Conservation (phyloP, 2,329 filamentous ascomycete species). For the Tolypocladium endophyticum region DNA sequence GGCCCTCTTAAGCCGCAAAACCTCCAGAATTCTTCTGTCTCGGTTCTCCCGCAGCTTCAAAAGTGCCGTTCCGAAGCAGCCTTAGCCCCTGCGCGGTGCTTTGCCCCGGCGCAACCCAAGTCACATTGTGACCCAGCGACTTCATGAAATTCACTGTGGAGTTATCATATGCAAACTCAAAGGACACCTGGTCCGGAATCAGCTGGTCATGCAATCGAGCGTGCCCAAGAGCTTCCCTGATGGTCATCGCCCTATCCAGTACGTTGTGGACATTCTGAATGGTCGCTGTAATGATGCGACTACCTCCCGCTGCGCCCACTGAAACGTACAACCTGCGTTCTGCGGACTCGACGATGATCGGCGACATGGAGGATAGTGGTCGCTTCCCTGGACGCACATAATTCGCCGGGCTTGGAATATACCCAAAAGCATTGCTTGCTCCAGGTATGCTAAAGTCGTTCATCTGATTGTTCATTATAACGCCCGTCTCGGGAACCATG, state of each 20-base stretch:
- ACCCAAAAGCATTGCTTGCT: slow-evolving; percentile 64
- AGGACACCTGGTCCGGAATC: slow-evolving; percentile 53
- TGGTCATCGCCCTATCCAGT: slow-evolving; percentile 54
- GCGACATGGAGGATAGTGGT: slow-evolving; percentile 67
- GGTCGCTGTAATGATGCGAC: slow-evolving; percentile 72
- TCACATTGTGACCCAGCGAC: slow-evolving; percentile 61
- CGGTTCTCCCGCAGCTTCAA: slow-evolving; percentile 78
- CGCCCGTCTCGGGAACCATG: slow-evolving; percentile 70
- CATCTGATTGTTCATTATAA: slow-evolving; percentile 58
- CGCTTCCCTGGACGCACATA: slow-evolving; percentile 68
- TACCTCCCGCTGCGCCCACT: slow-evolving; percentile 72
- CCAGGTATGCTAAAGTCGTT: slow-evolving; percentile 72
- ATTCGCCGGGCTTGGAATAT: slow-evolving; percentile 62
- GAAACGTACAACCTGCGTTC: slow-evolving; percentile 61
- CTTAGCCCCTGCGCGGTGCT: slow-evolving; percentile 68
- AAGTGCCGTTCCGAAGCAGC: slow-evolving; percentile 50
- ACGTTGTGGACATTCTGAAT: slow-evolving; percentile 70
- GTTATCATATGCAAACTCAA: slow-evolving; percentile 68
- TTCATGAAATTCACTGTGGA: slow-evolving; percentile 56
- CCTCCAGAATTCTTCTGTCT: slow-evolving; percentile 67
- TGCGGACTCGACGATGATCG: slow-evolving; percentile 62
- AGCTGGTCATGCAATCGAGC: slow-evolving; percentile 79
- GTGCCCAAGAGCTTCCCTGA: slow-evolving; percentile 50
- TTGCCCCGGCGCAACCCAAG: slow-evolving; percentile 53
- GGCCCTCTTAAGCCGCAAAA: slow-evolving; percentile 30